A percentile compares a stretch with the other conserved stretches of the same genome.
These are phyloP conservation scores for Microthlaspi erraticum DNA, from an alignment of 345 rosid genomes.

Conservation along the genomic window DNA sequence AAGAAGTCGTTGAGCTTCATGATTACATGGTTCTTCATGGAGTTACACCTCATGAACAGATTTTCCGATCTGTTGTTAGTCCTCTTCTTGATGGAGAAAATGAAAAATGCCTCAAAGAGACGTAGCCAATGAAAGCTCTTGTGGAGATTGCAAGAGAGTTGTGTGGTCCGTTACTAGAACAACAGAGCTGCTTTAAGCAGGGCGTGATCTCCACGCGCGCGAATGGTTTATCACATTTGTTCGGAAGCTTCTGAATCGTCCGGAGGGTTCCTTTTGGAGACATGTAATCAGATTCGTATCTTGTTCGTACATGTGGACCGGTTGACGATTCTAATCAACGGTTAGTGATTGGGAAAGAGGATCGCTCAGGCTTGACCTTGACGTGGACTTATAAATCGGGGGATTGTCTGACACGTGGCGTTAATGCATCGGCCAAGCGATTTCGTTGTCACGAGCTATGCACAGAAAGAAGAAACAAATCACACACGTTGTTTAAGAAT, in stretches of 20 bases:
- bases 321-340: conserved; percentile 31
- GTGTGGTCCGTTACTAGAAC: background rate
- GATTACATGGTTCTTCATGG: conserved; percentile 66
- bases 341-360: conserved; percentile 4
- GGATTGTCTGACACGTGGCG: conserved; percentile 35
- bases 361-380: conserved; percentile 18
- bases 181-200: too few relatives aligned
- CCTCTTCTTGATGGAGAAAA: conserved; percentile 51
- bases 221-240: background rate
- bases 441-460: conserved; percentile 39
- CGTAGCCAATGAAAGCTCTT: conserved; percentile 16
- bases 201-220: too few relatives aligned
- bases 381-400: conserved; percentile 25
- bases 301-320: conserved; percentile 34
- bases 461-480: background rate
- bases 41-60: conserved; percentile 54
- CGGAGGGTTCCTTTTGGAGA: background rate
- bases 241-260: background rate
- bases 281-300: background rate
- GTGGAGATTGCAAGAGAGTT: background rate
- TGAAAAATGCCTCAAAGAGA: background rate
- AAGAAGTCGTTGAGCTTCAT: conserved; percentile 64
- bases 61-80: conserved; percentile 44
- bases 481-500: conserved; percentile 3
- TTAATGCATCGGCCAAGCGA: conserved; percentile 23